A percentile compares a stretch with the other conserved stretches of the same genome.
These are phyloP conservation scores for Durio zibethinus DNA, from an alignment of 345 rosid species.

Conservation along the genomic window DNA sequence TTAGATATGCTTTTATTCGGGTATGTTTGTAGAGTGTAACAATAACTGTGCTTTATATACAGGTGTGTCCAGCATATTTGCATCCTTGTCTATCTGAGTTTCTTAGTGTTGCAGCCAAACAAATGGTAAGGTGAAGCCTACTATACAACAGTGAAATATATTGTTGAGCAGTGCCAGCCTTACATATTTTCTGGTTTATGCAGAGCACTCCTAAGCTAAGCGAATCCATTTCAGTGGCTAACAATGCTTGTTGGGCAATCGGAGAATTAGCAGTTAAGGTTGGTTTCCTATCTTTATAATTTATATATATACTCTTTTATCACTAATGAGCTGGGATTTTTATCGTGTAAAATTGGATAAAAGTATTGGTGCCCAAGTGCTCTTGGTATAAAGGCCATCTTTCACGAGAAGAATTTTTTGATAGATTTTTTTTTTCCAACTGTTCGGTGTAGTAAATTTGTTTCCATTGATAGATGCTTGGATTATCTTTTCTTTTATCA, in stretches of 20 bases:
- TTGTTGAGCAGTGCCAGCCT: not conserved
- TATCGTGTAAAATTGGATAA: not conserved
- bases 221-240: slow-evolving; percentile 78
- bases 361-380: not conserved
- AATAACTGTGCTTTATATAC: not conserved
- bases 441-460: not conserved
- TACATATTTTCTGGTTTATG: not conserved
- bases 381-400: not conserved
- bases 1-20: not conserved
- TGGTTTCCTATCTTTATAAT: not conserved
- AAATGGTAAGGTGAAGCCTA: not conserved
- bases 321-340: not conserved
- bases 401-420: not conserved
- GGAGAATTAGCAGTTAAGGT: slow-evolving; percentile 98
- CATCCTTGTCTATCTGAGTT: slow-evolving; percentile 3
- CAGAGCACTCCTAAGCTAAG: slow-evolving; percentile 30
- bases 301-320: not conserved
- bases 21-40: not conserved
- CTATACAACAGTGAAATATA: not conserved
- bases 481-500: not conserved
- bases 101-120: not conserved
- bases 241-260: slow-evolving; percentile 98
- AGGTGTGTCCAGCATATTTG: not conserved
- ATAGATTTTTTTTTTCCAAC: not conserved
- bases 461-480: not conserved